Percentiles rank a stretch among this genome's conserved stretches.
Conservation (phyloP, 1,284 basidiomycete species). For the Phellinidium pouzarii region DNA sequence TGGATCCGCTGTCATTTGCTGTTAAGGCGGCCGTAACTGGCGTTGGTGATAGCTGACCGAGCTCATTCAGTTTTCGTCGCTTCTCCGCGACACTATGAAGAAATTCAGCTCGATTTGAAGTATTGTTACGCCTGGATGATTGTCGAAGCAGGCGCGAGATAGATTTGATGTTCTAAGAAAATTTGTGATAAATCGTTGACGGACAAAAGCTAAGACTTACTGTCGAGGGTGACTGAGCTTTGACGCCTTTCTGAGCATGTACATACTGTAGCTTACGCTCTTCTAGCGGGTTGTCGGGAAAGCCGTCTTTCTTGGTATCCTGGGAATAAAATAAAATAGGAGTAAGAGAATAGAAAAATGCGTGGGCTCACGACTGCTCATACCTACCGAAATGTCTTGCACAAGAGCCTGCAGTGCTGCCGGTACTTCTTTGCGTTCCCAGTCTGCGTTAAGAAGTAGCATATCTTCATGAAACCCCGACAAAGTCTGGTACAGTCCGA, state of each 20-base stretch:
- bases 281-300: slow-evolving; percentile 37
- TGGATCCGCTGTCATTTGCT: not conserved
- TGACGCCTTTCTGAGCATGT: slow-evolving; percentile 36
- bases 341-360: not conserved
- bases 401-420: slow-evolving; percentile 47
- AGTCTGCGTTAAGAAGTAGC: slow-evolving; percentile 58
- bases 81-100: slow-evolving; percentile 51
- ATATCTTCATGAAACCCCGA: slow-evolving; percentile 65
- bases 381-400: slow-evolving; percentile 44
- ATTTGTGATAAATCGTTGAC: not conserved
- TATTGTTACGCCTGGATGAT: slow-evolving; percentile 62
- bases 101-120: slow-evolving; percentile 70
- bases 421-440: slow-evolving; percentile 52
- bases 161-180: slow-evolving; percentile 52
- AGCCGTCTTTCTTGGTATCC: slow-evolving; percentile 22
- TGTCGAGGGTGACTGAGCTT: slow-evolving; percentile 47
- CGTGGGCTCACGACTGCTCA: not conserved
- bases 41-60: not conserved
- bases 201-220: slow-evolving; percentile 29
- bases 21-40: not conserved
- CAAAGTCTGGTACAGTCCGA: slow-evolving; percentile 55
- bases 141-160: slow-evolving; percentile 63
- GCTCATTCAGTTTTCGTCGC: slow-evolving; percentile 31
- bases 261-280: slow-evolving; percentile 61
- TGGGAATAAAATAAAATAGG: not conserved